phyloP scores from a whole-genome alignment of 176 grass and related monocot species.

The Oryza coarctata region DNA sequence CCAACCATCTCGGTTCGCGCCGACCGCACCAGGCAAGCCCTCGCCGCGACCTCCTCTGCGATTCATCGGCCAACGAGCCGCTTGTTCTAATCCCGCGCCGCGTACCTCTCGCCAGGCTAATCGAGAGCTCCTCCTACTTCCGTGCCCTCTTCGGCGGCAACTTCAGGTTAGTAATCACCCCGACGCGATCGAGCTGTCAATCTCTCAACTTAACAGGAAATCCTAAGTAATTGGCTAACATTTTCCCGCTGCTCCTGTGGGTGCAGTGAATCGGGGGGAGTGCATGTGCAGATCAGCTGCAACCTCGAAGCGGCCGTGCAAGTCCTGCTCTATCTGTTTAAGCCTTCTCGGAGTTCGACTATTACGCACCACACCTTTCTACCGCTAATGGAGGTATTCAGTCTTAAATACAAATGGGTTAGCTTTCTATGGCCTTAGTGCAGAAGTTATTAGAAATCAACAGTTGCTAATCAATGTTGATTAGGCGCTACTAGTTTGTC shows the following conservation, averaged over 20 bases:
- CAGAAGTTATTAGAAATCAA: not conserved
- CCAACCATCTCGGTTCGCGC: conserved; percentile 41
- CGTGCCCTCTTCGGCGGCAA: conserved; percentile 56
- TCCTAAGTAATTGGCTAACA: not conserved
- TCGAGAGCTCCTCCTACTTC: conserved; percentile 71
- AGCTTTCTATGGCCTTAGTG: not conserved
- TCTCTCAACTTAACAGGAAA: not conserved
- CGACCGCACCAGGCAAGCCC: conserved; percentile 44
- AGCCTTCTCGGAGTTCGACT: conserved; percentile 13
- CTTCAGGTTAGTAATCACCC: conserved; percentile 47
- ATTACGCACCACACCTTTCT: conserved; percentile 55
- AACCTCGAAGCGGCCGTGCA: conserved; percentile 40
- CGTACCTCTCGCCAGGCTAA: conserved; percentile 23
- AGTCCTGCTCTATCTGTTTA: conserved; percentile 46
- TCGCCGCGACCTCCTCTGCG: not conserved
- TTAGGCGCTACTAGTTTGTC: no score
- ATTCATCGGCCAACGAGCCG: not conserved
- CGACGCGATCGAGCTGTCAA: not conserved
- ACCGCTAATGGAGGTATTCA: conserved; percentile 40
- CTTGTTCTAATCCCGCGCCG: not conserved
- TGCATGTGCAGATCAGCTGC: conserved; percentile 40
- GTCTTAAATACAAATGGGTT: not conserved
- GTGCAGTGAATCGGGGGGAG: conserved; percentile 56
- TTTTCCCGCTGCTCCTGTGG: not conserved
- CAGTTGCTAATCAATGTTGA: no score